Conservation (phyloP, 345 rosid species). For the Cardamine occulta region DNA sequence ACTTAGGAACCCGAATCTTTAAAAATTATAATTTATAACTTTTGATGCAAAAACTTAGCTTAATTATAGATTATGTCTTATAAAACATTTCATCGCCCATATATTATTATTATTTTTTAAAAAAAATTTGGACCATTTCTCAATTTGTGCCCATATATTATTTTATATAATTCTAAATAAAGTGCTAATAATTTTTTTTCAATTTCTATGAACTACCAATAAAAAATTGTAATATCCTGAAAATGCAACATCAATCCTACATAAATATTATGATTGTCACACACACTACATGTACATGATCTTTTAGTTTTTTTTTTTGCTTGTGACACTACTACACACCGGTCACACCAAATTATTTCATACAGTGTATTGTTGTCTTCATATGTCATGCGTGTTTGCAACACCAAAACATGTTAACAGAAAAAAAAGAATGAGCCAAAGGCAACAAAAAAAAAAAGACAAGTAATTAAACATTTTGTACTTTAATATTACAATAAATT, state of each 20-base stretch:
- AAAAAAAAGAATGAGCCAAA: background rate
- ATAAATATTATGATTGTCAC: background rate
- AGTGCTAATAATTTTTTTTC: background rate
- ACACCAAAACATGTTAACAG: background rate
- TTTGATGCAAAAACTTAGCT: background rate
- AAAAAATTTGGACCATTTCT: no score
- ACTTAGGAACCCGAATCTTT: background rate
- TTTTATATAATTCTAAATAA: background rate
- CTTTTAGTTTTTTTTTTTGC: background rate
- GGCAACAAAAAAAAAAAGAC: background rate
- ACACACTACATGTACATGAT: background rate
- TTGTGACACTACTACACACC: background rate
- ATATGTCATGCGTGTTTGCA: slow-evolving; percentile 7
- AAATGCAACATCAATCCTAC: background rate
- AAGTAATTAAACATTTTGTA: slow-evolving; percentile 8
- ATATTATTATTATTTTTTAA: no score
- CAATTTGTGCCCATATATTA: no score
- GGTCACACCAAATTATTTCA: background rate
- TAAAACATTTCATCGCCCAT: background rate
- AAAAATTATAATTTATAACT: background rate
- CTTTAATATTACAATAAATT: slow-evolving; percentile 5
- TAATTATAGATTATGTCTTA: background rate
- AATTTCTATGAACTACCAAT: background rate
- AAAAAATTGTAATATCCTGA: no score
- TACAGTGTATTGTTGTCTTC: no score